Base-by-base conservation (phyloP, 345 rosid genomes). In the Bretschneidera sinensis region DNA sequence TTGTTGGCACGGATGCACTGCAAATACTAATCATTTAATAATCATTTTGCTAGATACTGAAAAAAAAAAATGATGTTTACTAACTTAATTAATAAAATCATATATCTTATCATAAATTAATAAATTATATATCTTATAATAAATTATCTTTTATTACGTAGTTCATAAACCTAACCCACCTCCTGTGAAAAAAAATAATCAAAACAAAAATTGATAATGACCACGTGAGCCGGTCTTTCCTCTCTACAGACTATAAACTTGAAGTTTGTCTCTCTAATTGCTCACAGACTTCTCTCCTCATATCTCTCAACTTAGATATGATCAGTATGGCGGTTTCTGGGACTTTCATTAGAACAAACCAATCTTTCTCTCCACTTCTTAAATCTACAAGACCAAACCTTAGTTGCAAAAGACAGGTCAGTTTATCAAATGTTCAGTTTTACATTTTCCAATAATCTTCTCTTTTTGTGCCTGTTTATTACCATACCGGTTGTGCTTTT, bases 321-420 rank as follows among this genome's bases (percentile, higher is more conserved):
- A 39, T 6, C 49, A 35, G 62, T 9, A 82, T 79, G 84, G 79
- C 84, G 31, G 71, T 62, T 59, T 77, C 72, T 15, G 71, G 59
- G 20, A 48, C 69, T 63, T 24, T 66, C 34, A n/a, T 68, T 21
- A 22, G 56, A 19, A 7, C 76, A 34, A 66, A 63, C 28, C 73
- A 67, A 14, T 25, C 64, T 35, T 9, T 55, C 20, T 43, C 67
- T 20, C 68, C 79, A 45, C 65, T 71, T 58, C 59, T 63, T 7
- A 59, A 20, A 17, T 20, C 68, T 21, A 48, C 70, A 43, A 60
- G 50, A 21, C 69, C 77, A 48, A 58, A 21, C 9, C 58, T 52
- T 25, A 9, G 50, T 54, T 60, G 17, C 65, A 48, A 47, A 33
- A 79, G 68, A 55, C 75, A 65, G 77, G 86, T 81, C 17, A 52